These are phyloP conservation scores for Ballota nigra DNA, from an alignment of 257 asterid species.

Conservation along the genomic window DNA sequence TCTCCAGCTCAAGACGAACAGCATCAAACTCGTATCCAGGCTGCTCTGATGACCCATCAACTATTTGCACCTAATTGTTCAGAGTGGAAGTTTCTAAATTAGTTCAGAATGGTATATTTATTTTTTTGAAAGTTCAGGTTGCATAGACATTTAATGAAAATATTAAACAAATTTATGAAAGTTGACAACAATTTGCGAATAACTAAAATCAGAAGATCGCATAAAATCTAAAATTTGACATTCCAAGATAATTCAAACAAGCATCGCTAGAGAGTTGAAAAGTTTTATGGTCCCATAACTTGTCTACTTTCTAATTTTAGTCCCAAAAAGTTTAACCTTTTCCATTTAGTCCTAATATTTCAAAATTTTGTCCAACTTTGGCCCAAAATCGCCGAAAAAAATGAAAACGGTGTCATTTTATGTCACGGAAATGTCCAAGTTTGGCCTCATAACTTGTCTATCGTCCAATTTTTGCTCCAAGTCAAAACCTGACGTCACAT, in stretches of 20 bases:
- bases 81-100: slow-evolving; percentile 22
- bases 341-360: not conserved
- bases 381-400: not conserved
- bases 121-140: not conserved
- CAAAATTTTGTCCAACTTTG: not conserved
- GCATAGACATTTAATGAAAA: not conserved
- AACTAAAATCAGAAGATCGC: not conserved
- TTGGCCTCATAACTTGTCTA: not conserved
- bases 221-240: not conserved
- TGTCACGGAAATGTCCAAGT: not conserved
- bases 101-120: slow-evolving; percentile 13
- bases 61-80: slow-evolving; percentile 72
- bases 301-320: not conserved
- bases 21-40: slow-evolving; percentile 93
- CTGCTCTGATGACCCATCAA: slow-evolving; percentile 92
- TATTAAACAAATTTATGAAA: not conserved
- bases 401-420: not conserved
- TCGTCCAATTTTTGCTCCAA: not conserved
- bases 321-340: not conserved
- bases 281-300: not conserved
- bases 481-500: not conserved
- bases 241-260: not conserved
- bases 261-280: not conserved
- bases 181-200: not conserved
- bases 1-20: slow-evolving; percentile 96